Base-by-base conservation (phyloP, 345 rosid genomes). In the Eucalyptus curtisii region DNA sequence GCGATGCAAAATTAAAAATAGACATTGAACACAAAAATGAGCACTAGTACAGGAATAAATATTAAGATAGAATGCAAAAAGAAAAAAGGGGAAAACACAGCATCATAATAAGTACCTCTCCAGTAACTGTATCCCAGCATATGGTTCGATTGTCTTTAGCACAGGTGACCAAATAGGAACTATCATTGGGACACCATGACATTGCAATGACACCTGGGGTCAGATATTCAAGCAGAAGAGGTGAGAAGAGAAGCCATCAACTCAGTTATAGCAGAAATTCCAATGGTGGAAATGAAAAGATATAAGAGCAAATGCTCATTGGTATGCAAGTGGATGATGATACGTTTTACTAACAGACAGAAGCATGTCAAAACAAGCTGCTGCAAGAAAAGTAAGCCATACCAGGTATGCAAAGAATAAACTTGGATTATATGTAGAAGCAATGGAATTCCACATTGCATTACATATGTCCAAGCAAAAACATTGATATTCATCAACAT, bases 181-280 rank as follows among this genome's bases (percentile, higher is more conserved):
- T 95, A 90, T 97, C 99, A 89, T 85, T 95, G 33, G 99, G 96
- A 91, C 99, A 98, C 99, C 99, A 98, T 24, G 99, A 95, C 99
- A 98, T 98, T 88, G 98, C 99, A 95, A 97, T 96, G 84, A 98
- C 99, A 92, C 99, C 99, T 98, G 95, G 68, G 3, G 30, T 86
- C 53, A 27, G 19, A 55, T 55, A 86, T 31, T 8, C 30, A 19
- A 50, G 45, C 30, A 7, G 45, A 49, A 53, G 87, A 86, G 30
- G 64, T n/a, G 16, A 37, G 42, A 15, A 64, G 50, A 61, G 81
- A 87, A 87, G 81, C 80, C 44, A 40, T 59, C 16, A 7, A 76
- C 84, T 20, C 47, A 76, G 84, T 76, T 76, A 22, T 40, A 40
- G 84, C 84, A 76, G 84, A 76, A 76, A 40, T 76, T 37, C 47